Evolutionary conservation across 1,284 basidiomycete genomes (phyloP).

Genomic region (Cryptococcus sp.): DNA sequence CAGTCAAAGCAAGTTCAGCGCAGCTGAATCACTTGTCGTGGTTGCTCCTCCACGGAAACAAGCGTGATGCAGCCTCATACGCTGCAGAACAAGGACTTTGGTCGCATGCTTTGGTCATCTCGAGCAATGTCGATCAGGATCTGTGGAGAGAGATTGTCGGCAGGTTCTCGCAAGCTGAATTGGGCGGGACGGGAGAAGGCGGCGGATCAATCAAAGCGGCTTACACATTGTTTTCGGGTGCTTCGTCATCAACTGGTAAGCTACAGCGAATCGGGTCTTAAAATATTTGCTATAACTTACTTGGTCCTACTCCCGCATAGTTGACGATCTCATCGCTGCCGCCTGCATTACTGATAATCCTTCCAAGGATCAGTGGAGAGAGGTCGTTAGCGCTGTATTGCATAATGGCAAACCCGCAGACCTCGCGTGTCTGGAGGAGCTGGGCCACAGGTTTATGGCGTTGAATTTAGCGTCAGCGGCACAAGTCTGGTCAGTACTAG

Average conservation of each 20-base stretch:
- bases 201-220: conserved; percentile 64
- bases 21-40: conserved; percentile 74
- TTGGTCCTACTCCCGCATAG: conserved; percentile 2
- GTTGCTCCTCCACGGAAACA: conserved; percentile 78
- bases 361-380: conserved; percentile 67
- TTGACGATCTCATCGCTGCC: conserved; percentile 39
- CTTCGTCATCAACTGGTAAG: conserved; percentile 66
- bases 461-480: conserved; percentile 81
- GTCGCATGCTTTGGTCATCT: conserved; percentile 94
- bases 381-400: conserved; percentile 81
- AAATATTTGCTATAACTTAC: too few species aligned
- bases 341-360: conserved; percentile 42
- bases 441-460: conserved; percentile 77
- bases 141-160: conserved; percentile 88
- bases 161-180: conserved; percentile 80
- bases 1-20: conserved; percentile 56
- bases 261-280: conserved; percentile 15
- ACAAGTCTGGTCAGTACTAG: conserved; percentile 74
- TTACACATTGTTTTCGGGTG: conserved; percentile 82
- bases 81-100: conserved; percentile 87
- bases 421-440: conserved; percentile 74
- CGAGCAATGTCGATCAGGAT: conserved; percentile 89
- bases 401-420: conserved; percentile 65
- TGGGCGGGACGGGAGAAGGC: conserved; percentile 54
- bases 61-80: conserved; percentile 81